A percentile compares a stretch with the other conserved stretches of the same genome.
Evolutionary conservation across 192 early-diverging fungal genomes (phyloP).

Genomic region (Coemansia sp.): DNA sequence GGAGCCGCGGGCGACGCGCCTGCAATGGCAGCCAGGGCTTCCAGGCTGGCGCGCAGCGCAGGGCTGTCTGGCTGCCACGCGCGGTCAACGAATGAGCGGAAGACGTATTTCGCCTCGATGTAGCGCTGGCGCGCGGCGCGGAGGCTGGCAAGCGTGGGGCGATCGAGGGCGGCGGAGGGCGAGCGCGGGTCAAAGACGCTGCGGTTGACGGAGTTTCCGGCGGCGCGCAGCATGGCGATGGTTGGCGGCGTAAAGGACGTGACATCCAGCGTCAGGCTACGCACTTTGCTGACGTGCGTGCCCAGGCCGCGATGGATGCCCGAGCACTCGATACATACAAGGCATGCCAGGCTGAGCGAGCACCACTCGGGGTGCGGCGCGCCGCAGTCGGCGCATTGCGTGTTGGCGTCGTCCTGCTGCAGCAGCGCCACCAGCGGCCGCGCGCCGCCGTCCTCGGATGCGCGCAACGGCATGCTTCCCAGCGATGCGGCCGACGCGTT

Average conservation of each 20-base stretch:
- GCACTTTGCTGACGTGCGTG: slow-evolving; percentile 86
- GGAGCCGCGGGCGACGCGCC: background rate
- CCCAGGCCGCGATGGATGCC: slow-evolving; percentile 92
- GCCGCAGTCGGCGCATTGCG: slow-evolving; percentile 62
- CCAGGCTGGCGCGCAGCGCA: slow-evolving; percentile 2
- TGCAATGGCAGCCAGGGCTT: background rate
- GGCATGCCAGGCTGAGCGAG: slow-evolving; percentile 78
- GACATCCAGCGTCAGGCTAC: slow-evolving; percentile 79
- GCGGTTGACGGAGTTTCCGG: slow-evolving; percentile 39
- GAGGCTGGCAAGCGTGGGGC: slow-evolving; percentile 46
- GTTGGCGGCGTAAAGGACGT: slow-evolving; percentile 51
- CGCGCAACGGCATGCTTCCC: background rate
- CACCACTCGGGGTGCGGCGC: slow-evolving; percentile 80
- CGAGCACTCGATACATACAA: slow-evolving; percentile 89
- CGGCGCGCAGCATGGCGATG: slow-evolving; percentile 36
- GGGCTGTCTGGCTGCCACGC: slow-evolving; percentile 30
- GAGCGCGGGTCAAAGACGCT: slow-evolving; percentile 16
- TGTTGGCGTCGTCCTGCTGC: slow-evolving; percentile 31
- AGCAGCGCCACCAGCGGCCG: slow-evolving; percentile 29
- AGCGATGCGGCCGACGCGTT: slow-evolving; percentile 25
- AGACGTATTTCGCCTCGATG: slow-evolving; percentile 76
- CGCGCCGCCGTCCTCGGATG: slow-evolving; percentile 11
- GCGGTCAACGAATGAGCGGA: slow-evolving; percentile 41
- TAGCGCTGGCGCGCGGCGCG: slow-evolving; percentile 61
- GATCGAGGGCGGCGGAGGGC: background rate